Conservation (phyloP, 2,329 filamentous ascomycete species). For the Ceratocystis destructans region DNA sequence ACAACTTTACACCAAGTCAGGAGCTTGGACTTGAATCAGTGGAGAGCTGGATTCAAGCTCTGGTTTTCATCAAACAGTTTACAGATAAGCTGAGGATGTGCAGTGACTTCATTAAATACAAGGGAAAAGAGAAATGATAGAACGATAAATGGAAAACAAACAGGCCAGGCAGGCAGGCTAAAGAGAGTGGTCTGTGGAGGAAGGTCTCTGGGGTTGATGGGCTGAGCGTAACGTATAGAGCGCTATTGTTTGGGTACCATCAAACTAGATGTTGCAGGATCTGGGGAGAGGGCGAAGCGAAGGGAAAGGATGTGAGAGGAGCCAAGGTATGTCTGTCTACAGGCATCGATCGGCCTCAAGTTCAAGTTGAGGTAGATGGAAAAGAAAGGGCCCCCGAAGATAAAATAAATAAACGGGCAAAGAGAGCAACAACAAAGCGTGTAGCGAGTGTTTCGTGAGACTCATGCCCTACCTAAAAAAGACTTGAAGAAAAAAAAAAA, state of each 20-base stretch:
- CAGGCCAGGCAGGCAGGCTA: neutral
- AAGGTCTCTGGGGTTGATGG: neutral
- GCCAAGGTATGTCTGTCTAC: neutral
- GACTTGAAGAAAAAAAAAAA: too few relatives aligned
- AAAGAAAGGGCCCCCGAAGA: neutral
- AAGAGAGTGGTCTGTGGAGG: neutral
- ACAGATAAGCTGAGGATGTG: neutral
- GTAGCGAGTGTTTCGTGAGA: too few relatives aligned
- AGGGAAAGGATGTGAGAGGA: conserved; percentile 1
- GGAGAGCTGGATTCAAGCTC: neutral
- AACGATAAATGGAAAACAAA: neutral
- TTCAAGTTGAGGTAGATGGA: neutral
- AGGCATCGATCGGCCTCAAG: neutral
- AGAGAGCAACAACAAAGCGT: too few relatives aligned
- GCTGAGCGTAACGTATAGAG: neutral
- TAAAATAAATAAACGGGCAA: neutral
- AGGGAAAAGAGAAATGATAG: neutral
- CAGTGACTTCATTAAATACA: neutral
- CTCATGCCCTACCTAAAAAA: too few relatives aligned
- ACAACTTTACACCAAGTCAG: neutral
- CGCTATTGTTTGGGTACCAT: conserved; percentile 4
- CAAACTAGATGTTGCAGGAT: conserved; percentile 2
- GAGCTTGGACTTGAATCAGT: conserved; percentile 2
- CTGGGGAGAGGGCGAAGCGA: conserved; percentile 5
- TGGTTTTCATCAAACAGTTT: neutral